Evolutionary conservation across 805 yeast species (phyloP), one percentile per base, ranked within the genome.

Genomic region (Metschnikowia drakensbergensis): DNA sequence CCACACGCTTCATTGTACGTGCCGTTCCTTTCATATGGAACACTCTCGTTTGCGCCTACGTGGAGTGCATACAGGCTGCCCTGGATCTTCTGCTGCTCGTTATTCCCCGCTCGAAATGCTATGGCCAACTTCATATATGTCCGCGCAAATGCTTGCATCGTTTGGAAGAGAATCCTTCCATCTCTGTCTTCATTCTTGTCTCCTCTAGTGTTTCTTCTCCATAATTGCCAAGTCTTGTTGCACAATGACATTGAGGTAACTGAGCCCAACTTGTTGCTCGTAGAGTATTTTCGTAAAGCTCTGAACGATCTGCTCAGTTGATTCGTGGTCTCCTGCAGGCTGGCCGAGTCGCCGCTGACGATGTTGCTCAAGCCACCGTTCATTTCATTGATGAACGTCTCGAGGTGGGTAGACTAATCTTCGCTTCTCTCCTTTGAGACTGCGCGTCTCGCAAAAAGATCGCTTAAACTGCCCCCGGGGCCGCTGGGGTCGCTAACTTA

Each of bases 231-330:
- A 68, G 64, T 94, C 98, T 54, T 79, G 81, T 55, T 83, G 84
- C 53, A 92, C 71, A 22, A 90, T 76, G 35, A 86, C 91, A 53
- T 87, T 82, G 60, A 94, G 72, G 64, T 86, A 88, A 52, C 84
- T 84, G 60, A 94, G 84, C 34, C 98, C 99, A 49, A 83, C 81
- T 64, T 94, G 99, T 66, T 94, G 97, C 55, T 90, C 89, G 57
- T 84, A 80, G 54, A 94, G 75, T 11, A 91, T 80, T 58, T 80
- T 81, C 7, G 89, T 81, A 48, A 92, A 72, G 61, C 83, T 84
- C 53, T 78, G 79, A 27, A 89, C 73, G 44, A 84, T 81, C 51
- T 74, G 78, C 49, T 76, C 79, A 29, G 67, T 40, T n/a, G 54
- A 23, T 45, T 40, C 4, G 51, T 37, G 8, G 44, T 37, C 6